Evolutionary conservation across 371 early-diverging fungal species (phyloP).

Genomic region (Mucor lusitanicus): DNA sequence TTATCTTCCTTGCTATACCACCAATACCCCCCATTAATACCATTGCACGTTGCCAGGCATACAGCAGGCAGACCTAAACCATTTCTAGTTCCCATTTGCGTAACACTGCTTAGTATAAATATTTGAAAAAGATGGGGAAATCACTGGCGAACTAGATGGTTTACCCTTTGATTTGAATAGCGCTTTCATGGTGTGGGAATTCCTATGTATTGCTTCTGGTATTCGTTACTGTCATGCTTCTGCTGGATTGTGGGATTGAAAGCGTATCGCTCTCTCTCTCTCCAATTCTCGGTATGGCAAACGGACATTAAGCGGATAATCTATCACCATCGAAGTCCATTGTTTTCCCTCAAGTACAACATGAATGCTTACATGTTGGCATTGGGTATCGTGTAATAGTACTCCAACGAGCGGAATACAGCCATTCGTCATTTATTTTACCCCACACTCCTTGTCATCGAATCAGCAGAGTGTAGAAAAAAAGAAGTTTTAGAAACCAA

Average conservation of each 20-base stretch:
- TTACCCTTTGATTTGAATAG: slow-evolving; percentile 1
- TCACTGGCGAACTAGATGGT: neutral
- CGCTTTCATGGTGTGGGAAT: slow-evolving; percentile 1
- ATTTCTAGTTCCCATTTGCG: neutral
- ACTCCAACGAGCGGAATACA: neutral
- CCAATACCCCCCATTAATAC: neutral
- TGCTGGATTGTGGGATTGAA: neutral
- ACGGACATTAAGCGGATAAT: too few relatives aligned
- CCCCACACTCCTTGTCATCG: neutral
- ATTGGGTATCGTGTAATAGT: too few relatives aligned
- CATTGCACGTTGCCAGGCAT: neutral
- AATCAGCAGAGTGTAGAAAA: neutral
- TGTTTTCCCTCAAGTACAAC: too few relatives aligned
- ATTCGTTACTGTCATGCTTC: neutral
- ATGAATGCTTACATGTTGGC: too few relatives aligned
- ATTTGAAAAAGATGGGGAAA: neutral
- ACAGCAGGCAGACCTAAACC: neutral
- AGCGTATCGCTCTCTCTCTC: too few relatives aligned
- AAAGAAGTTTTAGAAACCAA: neutral
- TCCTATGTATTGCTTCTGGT: neutral
- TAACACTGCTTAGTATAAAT: neutral
- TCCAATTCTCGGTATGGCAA: neutral
- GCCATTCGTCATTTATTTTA: neutral
- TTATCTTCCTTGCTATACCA: neutral
- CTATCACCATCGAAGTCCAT: too few relatives aligned